Percentiles rank a stretch among this genome's conserved stretches.
phyloP scores from a whole-genome alignment of 768 basidiomycete genomes.

The Dioszegia crocea region DNA sequence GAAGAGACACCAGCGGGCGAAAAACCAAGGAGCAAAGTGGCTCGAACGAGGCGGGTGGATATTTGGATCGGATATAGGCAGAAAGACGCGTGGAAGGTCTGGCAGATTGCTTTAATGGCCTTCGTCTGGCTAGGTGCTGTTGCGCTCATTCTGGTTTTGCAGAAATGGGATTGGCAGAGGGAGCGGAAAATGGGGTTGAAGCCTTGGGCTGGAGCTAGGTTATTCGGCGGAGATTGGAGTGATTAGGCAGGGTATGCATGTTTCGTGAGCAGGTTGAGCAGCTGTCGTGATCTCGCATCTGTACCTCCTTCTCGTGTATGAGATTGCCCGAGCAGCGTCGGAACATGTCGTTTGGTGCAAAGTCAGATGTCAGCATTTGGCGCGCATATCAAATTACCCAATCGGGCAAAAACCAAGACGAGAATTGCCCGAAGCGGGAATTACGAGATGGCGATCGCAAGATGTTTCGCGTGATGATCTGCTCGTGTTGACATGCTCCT shows the following conservation, averaged over 20 bases:
- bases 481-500: no score
- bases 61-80: slow-evolving; percentile 24
- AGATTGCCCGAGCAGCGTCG: no score
- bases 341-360: no score
- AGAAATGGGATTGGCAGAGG: slow-evolving; percentile 18
- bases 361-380: no score
- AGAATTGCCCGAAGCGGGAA: no score
- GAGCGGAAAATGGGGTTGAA: slow-evolving; percentile 11
- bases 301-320: no score
- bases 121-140: slow-evolving; percentile 2
- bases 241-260: slow-evolving; percentile 1
- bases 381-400: no score
- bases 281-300: no score
- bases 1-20: background rate
- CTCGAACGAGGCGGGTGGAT: slow-evolving; percentile 23
- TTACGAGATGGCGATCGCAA: no score
- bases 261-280: no score
- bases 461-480: no score
- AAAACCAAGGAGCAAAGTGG: background rate
- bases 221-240: background rate
- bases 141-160: slow-evolving; percentile 7
- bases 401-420: no score
- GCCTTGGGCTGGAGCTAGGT: slow-evolving; percentile 4
- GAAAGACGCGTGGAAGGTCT: background rate
- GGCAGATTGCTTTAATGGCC: slow-evolving; percentile 8